Percentiles rank a stretch among this genome's conserved stretches.
These are phyloP conservation scores for Eimeria zaria DNA, from an alignment of 169 alveolate genomes.

Conservation along the genomic window DNA sequence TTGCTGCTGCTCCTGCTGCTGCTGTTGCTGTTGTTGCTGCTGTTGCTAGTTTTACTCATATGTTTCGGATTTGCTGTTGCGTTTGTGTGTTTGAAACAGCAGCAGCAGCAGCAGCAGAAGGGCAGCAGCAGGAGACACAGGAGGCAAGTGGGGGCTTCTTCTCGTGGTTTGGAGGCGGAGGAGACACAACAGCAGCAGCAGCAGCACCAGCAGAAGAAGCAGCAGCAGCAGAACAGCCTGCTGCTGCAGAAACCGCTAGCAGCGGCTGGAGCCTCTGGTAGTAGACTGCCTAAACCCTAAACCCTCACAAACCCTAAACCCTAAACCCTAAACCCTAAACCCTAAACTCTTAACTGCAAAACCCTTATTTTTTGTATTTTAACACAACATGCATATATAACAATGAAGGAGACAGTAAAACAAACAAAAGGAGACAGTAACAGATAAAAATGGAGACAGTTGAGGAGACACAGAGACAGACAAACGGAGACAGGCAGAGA, in stretches of 20 bases:
- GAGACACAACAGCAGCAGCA: conserved; percentile 4
- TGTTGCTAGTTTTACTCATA: too few species aligned
- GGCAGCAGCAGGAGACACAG: neutral
- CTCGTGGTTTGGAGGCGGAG: conserved; percentile 49
- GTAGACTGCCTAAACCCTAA: too few species aligned
- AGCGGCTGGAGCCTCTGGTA: conserved; percentile 64
- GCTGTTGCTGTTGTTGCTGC: too few species aligned
- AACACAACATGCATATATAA: neutral
- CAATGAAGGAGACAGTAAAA: neutral
- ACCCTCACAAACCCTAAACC: conserved; percentile 24
- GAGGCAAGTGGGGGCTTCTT: neutral
- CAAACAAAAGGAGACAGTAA: neutral
- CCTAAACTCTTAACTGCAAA: neutral
- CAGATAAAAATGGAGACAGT: neutral
- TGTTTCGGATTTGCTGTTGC: neutral
- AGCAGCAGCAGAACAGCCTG: neutral
- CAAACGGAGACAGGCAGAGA: neutral
- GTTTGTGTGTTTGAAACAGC: neutral
- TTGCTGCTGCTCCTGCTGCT: too few species aligned
- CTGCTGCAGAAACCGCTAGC: conserved; percentile 38
- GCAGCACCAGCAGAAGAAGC: conserved; percentile 47
- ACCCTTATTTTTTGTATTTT: neutral
- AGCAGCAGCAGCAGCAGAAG: conserved; percentile 18
- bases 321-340: conserved; percentile 31
- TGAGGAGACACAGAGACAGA: neutral